These are phyloP conservation scores for Fraxinus greggii DNA, from an alignment of 305 asterid genomes.

Conservation along the genomic window DNA sequence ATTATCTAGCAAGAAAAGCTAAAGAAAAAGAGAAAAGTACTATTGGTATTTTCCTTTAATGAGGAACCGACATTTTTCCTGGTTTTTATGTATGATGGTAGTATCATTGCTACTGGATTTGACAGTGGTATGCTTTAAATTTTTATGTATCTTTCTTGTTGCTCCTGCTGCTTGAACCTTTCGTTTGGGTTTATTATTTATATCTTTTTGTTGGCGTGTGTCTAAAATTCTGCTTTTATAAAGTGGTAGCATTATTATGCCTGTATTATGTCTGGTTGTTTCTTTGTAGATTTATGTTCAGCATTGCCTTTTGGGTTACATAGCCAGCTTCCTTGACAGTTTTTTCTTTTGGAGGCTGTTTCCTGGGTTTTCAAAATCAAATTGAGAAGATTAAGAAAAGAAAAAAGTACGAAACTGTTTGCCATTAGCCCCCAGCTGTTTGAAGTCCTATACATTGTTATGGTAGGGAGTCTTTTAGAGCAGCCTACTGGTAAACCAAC, in stretches of 20 bases:
- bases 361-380: background rate
- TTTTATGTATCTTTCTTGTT: slow-evolving; percentile 12
- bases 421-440: background rate
- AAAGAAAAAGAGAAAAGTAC: slow-evolving; percentile 15
- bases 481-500: background rate
- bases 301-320: background rate
- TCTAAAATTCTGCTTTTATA: slow-evolving; percentile 1
- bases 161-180: slow-evolving; percentile 14
- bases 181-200: slow-evolving; percentile 2
- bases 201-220: background rate
- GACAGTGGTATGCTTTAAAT: slow-evolving; percentile 21
- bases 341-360: background rate
- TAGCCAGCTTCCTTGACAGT: background rate
- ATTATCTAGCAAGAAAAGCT: slow-evolving; percentile 24
- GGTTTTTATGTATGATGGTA: slow-evolving; percentile 29
- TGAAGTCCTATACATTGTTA: background rate
- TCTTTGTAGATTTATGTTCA: background rate
- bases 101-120: slow-evolving; percentile 16
- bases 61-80: slow-evolving; percentile 26
- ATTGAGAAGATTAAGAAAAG: background rate
- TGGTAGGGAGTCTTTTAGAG: background rate
- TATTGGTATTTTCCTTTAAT: slow-evolving; percentile 16
- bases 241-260: slow-evolving; percentile 3
- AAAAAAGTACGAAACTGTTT: background rate
- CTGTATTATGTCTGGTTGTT: background rate